These are phyloP conservation scores for Eudorina sp. DNA, from an alignment of 139 green algal genomes.

Conservation along the genomic window DNA sequence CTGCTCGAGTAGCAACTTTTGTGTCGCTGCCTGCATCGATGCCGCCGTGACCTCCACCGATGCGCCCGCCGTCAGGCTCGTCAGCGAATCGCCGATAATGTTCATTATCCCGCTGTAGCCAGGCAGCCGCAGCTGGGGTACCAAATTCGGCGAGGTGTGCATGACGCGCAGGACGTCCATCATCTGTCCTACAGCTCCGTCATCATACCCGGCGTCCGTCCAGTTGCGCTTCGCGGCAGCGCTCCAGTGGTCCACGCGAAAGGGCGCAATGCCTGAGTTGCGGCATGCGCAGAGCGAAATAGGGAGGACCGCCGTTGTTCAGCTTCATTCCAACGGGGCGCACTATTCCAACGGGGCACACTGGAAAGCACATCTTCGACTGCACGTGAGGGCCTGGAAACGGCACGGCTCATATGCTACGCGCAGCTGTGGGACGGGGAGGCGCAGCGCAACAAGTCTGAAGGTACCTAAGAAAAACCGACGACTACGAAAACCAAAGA, in stretches of 20 bases:
- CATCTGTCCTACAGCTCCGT: not conserved
- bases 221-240: not conserved
- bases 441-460: too few species aligned
- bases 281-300: too few species aligned
- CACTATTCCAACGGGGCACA: too few species aligned
- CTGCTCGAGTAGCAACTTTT: not conserved
- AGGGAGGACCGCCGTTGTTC: too few species aligned
- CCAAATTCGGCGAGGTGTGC: slow-evolving; percentile 6
- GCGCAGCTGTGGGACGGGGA: too few species aligned
- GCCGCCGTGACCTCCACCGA: not conserved
- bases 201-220: not conserved
- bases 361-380: too few species aligned
- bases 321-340: too few species aligned
- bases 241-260: slow-evolving; percentile 28
- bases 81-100: not conserved
- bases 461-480: too few species aligned
- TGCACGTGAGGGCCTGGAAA: too few species aligned
- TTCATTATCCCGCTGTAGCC: not conserved
- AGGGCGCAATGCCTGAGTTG: slow-evolving; percentile 1
- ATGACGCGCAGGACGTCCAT: not conserved
- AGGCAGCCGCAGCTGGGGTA: slow-evolving; percentile 16
- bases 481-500: too few species aligned
- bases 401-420: too few species aligned
- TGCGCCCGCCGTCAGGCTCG: not conserved
- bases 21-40: not conserved